Percentiles rank a stretch among this genome's conserved stretches.
Evolutionary conservation across 2,329 filamentous ascomycete species (phyloP).

Genomic region (Aaosphaeria pasadenensis): DNA sequence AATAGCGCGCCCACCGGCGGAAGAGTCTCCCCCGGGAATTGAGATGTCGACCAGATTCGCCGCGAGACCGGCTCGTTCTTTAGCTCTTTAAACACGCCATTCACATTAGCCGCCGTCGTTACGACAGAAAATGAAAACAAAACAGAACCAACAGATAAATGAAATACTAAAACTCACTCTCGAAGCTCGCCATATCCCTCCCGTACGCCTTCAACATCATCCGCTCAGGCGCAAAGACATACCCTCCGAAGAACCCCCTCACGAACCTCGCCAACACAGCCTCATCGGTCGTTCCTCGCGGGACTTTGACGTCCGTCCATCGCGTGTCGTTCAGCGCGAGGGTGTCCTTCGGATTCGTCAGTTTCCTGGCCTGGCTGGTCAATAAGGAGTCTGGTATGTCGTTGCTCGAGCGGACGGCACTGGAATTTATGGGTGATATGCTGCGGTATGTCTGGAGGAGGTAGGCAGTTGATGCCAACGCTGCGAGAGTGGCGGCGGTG

Average conservation of each 20-base stretch:
- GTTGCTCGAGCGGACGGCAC: conserved; percentile 1
- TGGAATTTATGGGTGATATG: neutral
- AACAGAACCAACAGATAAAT: neutral
- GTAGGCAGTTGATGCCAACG: too few relatives aligned
- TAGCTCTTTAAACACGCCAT: neutral
- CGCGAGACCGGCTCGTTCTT: neutral
- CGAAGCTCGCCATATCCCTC: conserved; percentile 1
- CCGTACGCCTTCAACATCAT: conserved; percentile 1
- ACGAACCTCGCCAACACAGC: conserved; percentile 8
- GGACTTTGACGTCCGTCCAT: conserved; percentile 2
- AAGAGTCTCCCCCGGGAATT: neutral
- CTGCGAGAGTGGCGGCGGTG: too few relatives aligned
- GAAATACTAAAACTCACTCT: neutral
- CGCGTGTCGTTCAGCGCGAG: neutral
- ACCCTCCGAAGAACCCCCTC: conserved; percentile 13
- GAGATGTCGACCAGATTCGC: conserved; percentile 1
- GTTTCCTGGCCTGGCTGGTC: neutral
- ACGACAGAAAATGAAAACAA: neutral
- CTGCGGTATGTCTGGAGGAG: neutral
- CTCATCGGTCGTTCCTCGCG: conserved; percentile 4
- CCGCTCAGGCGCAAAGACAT: conserved; percentile 9
- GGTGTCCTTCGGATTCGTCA: conserved; percentile 8
- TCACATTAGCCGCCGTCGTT: too few relatives aligned
- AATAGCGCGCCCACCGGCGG: conserved; percentile 2
- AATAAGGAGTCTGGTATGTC: conserved; percentile 1